Conservation (phyloP, 164 flowering plant species). For the Umbilicus rupestris region DNA sequence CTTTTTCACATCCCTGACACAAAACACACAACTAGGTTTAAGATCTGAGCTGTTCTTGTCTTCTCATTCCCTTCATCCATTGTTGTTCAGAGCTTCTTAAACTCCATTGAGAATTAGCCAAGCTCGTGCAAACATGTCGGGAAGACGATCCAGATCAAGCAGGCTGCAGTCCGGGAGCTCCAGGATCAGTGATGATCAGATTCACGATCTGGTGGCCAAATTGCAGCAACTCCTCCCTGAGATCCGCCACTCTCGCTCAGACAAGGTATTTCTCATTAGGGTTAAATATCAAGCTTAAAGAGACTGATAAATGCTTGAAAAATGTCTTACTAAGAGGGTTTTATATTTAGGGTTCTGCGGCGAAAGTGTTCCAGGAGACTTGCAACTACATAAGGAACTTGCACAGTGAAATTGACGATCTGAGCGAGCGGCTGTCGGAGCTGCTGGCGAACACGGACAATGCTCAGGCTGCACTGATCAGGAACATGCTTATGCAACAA, state of each 20-base stretch:
- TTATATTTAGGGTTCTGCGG: background rate
- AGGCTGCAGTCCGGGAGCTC: conserved; percentile 21
- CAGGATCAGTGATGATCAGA: conserved; percentile 39
- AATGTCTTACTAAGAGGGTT: background rate
- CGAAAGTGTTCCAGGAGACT: conserved; percentile 2
- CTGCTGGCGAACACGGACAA: conserved; percentile 1
- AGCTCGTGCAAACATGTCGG: conserved; percentile 26
- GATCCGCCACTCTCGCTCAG: conserved; percentile 27
- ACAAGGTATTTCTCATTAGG: conserved; percentile 21
- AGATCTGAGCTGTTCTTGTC: background rate
- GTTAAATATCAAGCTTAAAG: background rate
- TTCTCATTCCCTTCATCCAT: background rate
- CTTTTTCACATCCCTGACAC: background rate
- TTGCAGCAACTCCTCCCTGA: conserved; percentile 41
- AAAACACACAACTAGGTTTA: background rate
- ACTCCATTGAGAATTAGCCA: background rate
- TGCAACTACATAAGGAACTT: conserved; percentile 6
- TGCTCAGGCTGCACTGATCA: conserved; percentile 3
- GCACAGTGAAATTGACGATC: conserved; percentile 4
- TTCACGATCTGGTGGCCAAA: conserved; percentile 35
- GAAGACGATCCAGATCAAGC: conserved; percentile 34
- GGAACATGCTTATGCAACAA: conserved; percentile 5
- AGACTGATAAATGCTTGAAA: background rate
- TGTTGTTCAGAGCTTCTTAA: background rate
- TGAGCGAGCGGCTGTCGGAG: conserved; percentile 2